Evolutionary conservation across 768 basidiomycete genomes (phyloP).

Genomic region (Baorangia bicolor): DNA sequence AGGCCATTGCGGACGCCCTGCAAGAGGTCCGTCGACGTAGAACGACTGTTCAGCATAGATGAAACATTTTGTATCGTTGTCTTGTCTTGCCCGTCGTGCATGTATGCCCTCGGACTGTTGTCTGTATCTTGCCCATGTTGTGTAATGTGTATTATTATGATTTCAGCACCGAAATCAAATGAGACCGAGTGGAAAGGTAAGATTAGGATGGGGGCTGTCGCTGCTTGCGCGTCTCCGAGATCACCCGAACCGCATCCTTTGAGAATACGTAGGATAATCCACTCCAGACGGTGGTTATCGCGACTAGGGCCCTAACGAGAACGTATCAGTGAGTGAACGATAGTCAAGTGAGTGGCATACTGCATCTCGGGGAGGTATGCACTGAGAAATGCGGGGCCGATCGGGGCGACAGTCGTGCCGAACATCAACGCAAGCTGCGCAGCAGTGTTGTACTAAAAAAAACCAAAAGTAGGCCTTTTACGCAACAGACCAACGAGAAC

Average conservation of each 20-base stretch:
- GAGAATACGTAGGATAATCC: conserved; percentile 81
- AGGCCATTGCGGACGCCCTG: conserved; percentile 62
- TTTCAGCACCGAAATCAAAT: not conserved
- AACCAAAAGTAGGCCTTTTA: not conserved
- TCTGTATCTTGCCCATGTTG: conserved; percentile 17
- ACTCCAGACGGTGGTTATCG: conserved; percentile 88
- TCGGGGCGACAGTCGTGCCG: conserved; percentile 77
- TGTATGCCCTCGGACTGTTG: conserved; percentile 7
- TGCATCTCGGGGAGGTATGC: conserved; percentile 65
- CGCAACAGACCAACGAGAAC: not conserved
- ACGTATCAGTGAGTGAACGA: not conserved
- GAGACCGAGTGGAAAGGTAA: not conserved
- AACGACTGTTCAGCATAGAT: conserved; percentile 20
- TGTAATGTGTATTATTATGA: conserved; percentile 23
- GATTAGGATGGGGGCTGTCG: conserved; percentile 27
- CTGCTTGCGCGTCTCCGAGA: conserved; percentile 39
- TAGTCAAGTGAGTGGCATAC: conserved; percentile 45
- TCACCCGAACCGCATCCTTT: conserved; percentile 67
- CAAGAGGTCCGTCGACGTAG: conserved; percentile 66
- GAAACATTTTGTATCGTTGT: not conserved
- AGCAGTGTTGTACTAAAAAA: conserved; percentile 78
- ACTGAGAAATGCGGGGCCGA: conserved; percentile 60
- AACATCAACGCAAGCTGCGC: conserved; percentile 93
- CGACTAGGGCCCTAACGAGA: conserved; percentile 72
- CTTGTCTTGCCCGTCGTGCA: not conserved